phyloP scores from a whole-genome alignment of 2,329 filamentous ascomycete genomes.

The Rutstroemia sydowiana region DNA sequence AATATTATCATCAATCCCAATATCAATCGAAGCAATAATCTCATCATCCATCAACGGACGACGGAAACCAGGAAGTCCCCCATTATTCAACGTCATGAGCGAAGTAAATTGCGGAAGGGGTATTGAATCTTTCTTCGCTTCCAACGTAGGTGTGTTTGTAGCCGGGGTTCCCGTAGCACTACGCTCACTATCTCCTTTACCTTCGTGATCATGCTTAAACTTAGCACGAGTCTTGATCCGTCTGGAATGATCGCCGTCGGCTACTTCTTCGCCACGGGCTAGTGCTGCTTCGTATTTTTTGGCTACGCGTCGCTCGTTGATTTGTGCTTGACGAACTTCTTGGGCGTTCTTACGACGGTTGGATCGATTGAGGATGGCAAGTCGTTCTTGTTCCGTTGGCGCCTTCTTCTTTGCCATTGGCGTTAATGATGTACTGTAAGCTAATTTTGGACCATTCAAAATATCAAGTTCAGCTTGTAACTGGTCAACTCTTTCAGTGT shows the following conservation, averaged over 20 bases:
- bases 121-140: conserved; percentile 35
- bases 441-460: conserved; percentile 61
- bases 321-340: conserved; percentile 81
- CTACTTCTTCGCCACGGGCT: conserved; percentile 55
- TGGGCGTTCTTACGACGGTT: conserved; percentile 83
- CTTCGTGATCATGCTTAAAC: conserved; percentile 58
- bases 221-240: conserved; percentile 61
- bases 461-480: conserved; percentile 55
- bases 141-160: conserved; percentile 37
- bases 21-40: conserved; percentile 79
- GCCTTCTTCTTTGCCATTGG: conserved; percentile 44
- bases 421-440: conserved; percentile 60
- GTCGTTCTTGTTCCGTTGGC: conserved; percentile 67
- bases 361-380: conserved; percentile 74
- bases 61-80: conserved; percentile 61
- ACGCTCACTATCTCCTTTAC: conserved; percentile 43
- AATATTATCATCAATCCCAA: conserved; percentile 80
- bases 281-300: conserved; percentile 54
- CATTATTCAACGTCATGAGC: conserved; percentile 38
- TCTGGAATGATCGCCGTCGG: conserved; percentile 51
- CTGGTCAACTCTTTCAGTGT: conserved; percentile 48
- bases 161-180: conserved; percentile 46
- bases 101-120: conserved; percentile 44
- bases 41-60: conserved; percentile 84
- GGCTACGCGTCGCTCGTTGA: conserved; percentile 65